Base-by-base conservation (phyloP, 2,329 filamentous ascomycete genomes). In the Ophiostoma triangulosporum region DNA sequence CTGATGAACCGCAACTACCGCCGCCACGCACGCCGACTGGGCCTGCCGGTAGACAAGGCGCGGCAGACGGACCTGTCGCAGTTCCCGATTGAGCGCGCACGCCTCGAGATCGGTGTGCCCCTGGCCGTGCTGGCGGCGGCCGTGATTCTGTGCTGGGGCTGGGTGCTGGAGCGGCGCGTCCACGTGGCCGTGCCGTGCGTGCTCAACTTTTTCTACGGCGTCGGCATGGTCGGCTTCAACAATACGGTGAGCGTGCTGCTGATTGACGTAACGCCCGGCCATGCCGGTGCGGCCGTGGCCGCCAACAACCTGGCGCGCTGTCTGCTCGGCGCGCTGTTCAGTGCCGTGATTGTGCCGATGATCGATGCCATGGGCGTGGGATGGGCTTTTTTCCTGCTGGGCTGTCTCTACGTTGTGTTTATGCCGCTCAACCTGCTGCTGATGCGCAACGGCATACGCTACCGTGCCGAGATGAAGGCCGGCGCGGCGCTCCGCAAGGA, bases 1-100 rank as follows among this genome's bases (percentile, higher is more conserved):
- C 59, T 80, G 1, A 73, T 86, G 33, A 84, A 88, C 64, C 75
- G 74, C 67, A 87, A 86, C 63, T 89, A 81, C 63, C 72, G 74
- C 1, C 76, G 82, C 1, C 73, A 83, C 55, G 81, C 82, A 12
- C 63, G 65, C 9, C 69, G 66, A 5, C 64, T 78, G 0, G 76
- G 76, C 9, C 66, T 84, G 9, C 62, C 70, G 0, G 71, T 82
- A 52, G 73, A 74, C 53, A 73, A 72, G 58, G 75, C 70, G 48
- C 74, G 75, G 9, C 74, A 75, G 57, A 68, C 70, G 31, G 72
- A 78, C 56, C 64, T 78, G 12, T 59, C 65, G 0, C 57, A 64
- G 0, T 77, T 79, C 35, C 74, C 76, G 1, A 72, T 79, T 11
- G 76, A 80, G 60, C 65, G 66, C 2, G 75, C 70, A 0, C 68